Base-by-base conservation (phyloP, 2,329 filamentous ascomycete species). In the Apiospora marii region DNA sequence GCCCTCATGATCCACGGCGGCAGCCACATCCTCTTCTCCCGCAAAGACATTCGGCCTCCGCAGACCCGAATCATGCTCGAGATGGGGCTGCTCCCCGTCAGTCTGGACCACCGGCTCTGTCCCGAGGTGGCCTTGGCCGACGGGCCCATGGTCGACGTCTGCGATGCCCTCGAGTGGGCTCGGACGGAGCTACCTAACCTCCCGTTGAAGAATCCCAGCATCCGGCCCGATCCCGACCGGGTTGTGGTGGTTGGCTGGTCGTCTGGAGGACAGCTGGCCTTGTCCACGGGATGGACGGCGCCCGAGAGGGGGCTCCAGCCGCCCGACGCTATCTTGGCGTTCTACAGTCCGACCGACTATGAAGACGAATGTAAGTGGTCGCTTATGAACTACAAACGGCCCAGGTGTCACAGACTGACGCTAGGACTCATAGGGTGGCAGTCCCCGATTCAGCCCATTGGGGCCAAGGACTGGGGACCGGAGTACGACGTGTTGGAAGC, bases 61-160 rank as follows among this genome's bases (percentile, higher is more conserved):
- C 87, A 88, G 68, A 83, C 79, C 0, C 68, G 75, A 3, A 71
- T 79, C 2, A 80, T 88, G 0, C 78, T 87, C 0, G 72, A 78
- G 0, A 71, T 76, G 4, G 85, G 85, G 0, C 82, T 88, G 41
- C 76, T 88, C 0, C 86, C 87, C 0, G 78, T 89, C 13, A 86
- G 84, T 73, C 70, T 88, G 0, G 87, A 89, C 75, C 86, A 88
- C 73, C 78, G 86, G 0, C 81, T 89, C 0, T 88, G 86, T 72
- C 87, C 87, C 0, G 85, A 88, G 61, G 79, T 82, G 1, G 83
- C 78, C 30, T 74, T 89, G 7, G 67, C 79, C 3, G 81, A 86
- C 0, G 87, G 87, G 0, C 81, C 87, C 0, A 83, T 89, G 78
- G 73, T 72, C 3, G 87, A 89, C 74, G 80, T 83, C 1, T 77